phyloP scores from a whole-genome alignment of 371 early-diverging fungal species.

The Mucor velutinosus region DNA sequence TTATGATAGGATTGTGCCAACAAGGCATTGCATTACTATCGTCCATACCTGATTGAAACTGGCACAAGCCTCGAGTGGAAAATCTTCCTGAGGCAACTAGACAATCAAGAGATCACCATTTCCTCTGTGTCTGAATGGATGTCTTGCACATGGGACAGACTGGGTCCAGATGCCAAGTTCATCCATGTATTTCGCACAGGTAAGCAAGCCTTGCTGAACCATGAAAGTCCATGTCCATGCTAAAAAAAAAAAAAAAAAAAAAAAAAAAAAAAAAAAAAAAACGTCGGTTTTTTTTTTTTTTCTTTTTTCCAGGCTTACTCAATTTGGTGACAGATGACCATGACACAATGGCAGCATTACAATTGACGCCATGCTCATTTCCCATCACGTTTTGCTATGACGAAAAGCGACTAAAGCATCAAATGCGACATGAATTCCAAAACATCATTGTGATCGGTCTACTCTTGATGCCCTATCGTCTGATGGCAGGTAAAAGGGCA shows the following conservation, averaged over 20 bases:
- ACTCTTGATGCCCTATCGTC: conserved; percentile 67
- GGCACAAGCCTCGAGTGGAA: conserved; percentile 61
- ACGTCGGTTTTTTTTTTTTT: too few relatives aligned
- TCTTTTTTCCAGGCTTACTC: conserved; percentile 17
- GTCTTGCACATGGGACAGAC: conserved; percentile 31
- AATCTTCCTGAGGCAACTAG: conserved; percentile 58
- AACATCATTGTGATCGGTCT: conserved; percentile 67
- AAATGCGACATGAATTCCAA: conserved; percentile 75
- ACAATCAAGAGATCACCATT: conserved; percentile 29
- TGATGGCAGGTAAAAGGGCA: conserved; percentile 47
- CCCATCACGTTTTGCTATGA: conserved; percentile 71
- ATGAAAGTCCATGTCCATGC: too few relatives aligned
- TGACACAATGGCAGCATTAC: conserved; percentile 1
- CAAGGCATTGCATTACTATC: conserved; percentile 26
- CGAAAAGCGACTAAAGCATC: conserved; percentile 53
- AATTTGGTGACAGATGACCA: conserved; percentile 25
- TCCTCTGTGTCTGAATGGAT: conserved; percentile 43
- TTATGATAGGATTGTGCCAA: conserved; percentile 28
- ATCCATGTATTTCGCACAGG: conserved; percentile 32
- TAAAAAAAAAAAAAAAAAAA: too few relatives aligned
- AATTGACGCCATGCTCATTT: conserved; percentile 8
- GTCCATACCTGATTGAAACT: conserved; percentile 23
- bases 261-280: too few relatives aligned
- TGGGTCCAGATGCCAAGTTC: conserved; percentile 27
- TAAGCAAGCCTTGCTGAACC: too few relatives aligned